These are phyloP conservation scores for Flammula alnicola DNA, from an alignment of 1,284 basidiomycete species.

Conservation along the genomic window DNA sequence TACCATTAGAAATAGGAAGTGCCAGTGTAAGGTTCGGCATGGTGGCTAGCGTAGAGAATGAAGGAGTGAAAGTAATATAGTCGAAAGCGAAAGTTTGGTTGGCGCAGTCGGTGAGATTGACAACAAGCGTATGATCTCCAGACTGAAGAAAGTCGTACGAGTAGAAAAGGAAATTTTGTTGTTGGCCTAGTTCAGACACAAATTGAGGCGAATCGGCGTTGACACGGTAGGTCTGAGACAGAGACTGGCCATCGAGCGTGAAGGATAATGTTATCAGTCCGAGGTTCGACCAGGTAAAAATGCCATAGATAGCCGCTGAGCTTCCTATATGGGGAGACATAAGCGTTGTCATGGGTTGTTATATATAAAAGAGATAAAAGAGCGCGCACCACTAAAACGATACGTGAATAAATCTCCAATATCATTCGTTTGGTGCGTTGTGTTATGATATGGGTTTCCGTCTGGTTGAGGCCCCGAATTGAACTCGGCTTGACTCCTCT, in stretches of 20 bases:
- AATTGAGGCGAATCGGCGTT: conserved; percentile 19
- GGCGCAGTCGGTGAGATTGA: conserved; percentile 21
- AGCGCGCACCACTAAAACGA: conserved; percentile 23
- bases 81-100: conserved; percentile 27
- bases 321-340: conserved; percentile 9
- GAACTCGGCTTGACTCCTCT: conserved; percentile 14
- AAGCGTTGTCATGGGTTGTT: neutral
- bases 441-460: conserved; percentile 25
- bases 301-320: conserved; percentile 24
- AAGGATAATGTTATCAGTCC: conserved; percentile 21
- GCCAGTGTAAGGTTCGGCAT: conserved; percentile 16
- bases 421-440: conserved; percentile 19
- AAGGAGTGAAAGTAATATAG: conserved; percentile 23
- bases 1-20: neutral
- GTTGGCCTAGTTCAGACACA: conserved; percentile 15
- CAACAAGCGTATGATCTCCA: conserved; percentile 23
- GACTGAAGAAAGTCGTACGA: conserved; percentile 19
- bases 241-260: conserved; percentile 20
- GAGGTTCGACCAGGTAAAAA: conserved; percentile 22
- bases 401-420: conserved; percentile 21
- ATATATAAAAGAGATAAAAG: neutral
- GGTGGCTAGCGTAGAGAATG: conserved; percentile 14
- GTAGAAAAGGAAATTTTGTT: conserved; percentile 22
- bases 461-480: conserved; percentile 21
- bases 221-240: conserved; percentile 19